Conservation (phyloP, 78 protist species). For the Acrasis kona region DNA sequence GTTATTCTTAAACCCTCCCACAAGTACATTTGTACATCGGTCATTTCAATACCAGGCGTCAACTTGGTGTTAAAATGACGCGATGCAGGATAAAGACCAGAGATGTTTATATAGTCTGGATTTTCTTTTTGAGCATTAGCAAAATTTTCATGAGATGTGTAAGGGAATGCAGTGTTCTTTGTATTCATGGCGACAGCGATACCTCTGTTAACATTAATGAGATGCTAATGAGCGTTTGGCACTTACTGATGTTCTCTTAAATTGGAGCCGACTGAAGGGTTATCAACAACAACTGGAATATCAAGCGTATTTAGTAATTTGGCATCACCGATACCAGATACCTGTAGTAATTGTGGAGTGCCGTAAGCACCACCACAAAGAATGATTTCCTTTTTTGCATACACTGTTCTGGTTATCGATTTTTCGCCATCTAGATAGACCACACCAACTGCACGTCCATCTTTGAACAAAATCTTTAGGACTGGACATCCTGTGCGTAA, state of each 20-base stretch:
- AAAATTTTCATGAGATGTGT: neutral
- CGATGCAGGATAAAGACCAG: too few relatives aligned
- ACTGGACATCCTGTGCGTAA: neutral
- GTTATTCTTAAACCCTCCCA: too few relatives aligned
- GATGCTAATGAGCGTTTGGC: neutral
- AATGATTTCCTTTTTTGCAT: neutral
- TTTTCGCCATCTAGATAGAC: neutral
- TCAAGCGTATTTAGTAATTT: neutral
- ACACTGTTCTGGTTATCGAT: neutral
- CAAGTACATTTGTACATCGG: too few relatives aligned
- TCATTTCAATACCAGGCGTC: too few relatives aligned
- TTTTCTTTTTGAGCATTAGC: neutral
- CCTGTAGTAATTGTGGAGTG: neutral
- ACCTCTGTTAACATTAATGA: neutral
- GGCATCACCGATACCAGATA: neutral
- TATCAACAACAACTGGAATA: neutral
- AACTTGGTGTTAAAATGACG: too few relatives aligned
- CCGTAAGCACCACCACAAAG: neutral
- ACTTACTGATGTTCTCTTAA: neutral
- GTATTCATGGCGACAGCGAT: neutral
- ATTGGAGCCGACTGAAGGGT: neutral
- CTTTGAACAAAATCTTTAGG: neutral
- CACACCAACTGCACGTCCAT: neutral
- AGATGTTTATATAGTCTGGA: neutral
- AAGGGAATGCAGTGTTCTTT: too few relatives aligned